Evolutionary conservation across 805 yeast species (phyloP), one percentile per base, ranked within the genome.

Genomic region (Candida qinlingensis): DNA sequence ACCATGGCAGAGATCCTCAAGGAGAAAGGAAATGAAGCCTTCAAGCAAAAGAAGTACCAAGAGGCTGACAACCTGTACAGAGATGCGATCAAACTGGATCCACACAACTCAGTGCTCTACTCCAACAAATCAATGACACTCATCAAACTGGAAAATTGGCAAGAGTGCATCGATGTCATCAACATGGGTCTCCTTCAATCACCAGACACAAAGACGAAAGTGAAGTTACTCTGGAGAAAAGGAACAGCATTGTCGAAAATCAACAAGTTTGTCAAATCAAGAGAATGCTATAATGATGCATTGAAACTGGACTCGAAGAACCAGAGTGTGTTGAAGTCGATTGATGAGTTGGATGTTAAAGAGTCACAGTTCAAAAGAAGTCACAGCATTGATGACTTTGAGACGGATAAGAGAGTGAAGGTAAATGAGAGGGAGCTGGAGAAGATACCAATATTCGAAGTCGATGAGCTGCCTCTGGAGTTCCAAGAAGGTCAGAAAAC

Each of bases 51-150:
- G 10, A 66, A 80, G 42, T 85, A 63, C 58, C 54, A 54, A 5
- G 68, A 69, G 30, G 89, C 94, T 0, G 75, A 77, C 1, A 60
- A 70, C 27, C 62, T 71, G 0, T 86, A 86, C 61, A 62, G 77
- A 9, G 74, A 76, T 44, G 89, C 91, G 4, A 70, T 83, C 36
- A 64, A 64, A 7, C 33, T 70, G 13, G 77, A 77, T 44, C 74
- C 81, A 0, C 36, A 54, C 0, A 77, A 80, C 51, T 74, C 90
- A 0, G 73, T 83, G 0, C 66, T 81, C 1, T 81, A 73, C 59
- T 76, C 91, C n/a, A 86, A 86, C 59, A 66, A 85, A 40, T 85
- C 94, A 0, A 80, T 81, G 69, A 72, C 87, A n/a, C 72, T 76
- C 52, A 60, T 84, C 38, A 80, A 81, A 48, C 60, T 80, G 4